Evolutionary conservation across 2,329 filamentous ascomycete species (phyloP).

Genomic region (Pochonia chlamydosporia): DNA sequence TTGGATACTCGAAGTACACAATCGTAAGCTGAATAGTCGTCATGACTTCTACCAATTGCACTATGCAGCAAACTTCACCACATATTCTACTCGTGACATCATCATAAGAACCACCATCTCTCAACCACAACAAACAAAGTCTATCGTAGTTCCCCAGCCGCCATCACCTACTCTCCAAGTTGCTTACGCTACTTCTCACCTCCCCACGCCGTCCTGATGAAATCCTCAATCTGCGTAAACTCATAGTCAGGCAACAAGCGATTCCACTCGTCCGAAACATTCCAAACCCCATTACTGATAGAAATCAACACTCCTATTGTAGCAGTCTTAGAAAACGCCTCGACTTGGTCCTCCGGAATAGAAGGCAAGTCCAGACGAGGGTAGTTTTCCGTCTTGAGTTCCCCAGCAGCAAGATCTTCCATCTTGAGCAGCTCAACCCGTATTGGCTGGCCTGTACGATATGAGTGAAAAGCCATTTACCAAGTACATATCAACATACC

Average conservation of each 20-base stretch:
- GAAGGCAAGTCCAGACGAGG: slow-evolving; percentile 9
- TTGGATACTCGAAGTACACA: too few species aligned
- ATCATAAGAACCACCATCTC: too few species aligned
- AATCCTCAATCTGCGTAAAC: slow-evolving; percentile 23
- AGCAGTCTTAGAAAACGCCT: slow-evolving; percentile 19
- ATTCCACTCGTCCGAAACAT: slow-evolving; percentile 39
- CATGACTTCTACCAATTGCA: too few species aligned
- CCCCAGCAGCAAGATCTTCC: slow-evolving; percentile 13
- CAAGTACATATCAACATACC: slow-evolving; percentile 26
- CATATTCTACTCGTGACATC: too few species aligned
- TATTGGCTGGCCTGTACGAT: slow-evolving; percentile 10
- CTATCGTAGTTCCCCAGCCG: too few species aligned
- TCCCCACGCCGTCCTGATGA: neutral
- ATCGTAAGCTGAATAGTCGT: too few species aligned
- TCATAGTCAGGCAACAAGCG: slow-evolving; percentile 35
- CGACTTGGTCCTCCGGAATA: slow-evolving; percentile 15
- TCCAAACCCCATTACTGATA: slow-evolving; percentile 27
- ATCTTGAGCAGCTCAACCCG: slow-evolving; percentile 11
- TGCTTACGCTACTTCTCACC: too few species aligned
- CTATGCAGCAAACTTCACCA: too few species aligned
- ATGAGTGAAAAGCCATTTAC: neutral
- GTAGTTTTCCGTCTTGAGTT: slow-evolving; percentile 18
- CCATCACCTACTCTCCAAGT: too few species aligned
- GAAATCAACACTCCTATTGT: slow-evolving; percentile 29
- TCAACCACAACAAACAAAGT: too few species aligned